A percentile compares a stretch with the other conserved stretches of the same genome.
Conservation (phyloP, 257 asterid genomes). For the Solanum piurae region DNA sequence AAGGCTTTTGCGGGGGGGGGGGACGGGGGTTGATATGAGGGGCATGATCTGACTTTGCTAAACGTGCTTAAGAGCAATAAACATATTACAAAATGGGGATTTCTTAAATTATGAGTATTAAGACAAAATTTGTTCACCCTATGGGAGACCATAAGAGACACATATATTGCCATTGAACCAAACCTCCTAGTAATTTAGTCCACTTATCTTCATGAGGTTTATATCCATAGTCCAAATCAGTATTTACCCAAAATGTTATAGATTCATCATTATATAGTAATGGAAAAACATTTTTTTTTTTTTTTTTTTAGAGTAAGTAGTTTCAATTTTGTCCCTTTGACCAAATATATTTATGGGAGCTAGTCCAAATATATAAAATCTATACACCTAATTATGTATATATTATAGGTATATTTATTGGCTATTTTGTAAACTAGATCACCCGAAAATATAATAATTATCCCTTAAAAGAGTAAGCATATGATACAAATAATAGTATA, state of each 20-base stretch:
- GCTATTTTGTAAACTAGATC: neutral
- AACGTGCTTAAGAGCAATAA: constrained; percentile 6
- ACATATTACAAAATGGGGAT: neutral
- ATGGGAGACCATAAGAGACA: constrained; percentile 21
- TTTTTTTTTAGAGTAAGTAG: no score
- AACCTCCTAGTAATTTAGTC: neutral
- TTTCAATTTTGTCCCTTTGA: neutral
- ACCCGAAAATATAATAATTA: no score
- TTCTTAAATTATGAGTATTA: neutral
- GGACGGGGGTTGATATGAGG: neutral
- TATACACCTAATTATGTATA: neutral
- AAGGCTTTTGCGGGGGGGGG: neutral
- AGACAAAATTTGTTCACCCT: constrained; percentile 5
- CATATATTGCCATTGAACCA: neutral
- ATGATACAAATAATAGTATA: neutral
- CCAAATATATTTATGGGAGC: neutral
- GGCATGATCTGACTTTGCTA: constrained; percentile 16
- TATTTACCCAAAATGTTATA: neutral
- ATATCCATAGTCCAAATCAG: neutral
- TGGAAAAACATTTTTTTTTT: neutral
- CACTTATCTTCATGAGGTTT: neutral
- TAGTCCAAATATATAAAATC: no score
- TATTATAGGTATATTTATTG: no score
- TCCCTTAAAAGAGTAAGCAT: neutral
- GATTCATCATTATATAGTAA: neutral